Conservation (phyloP, 441 rosid species). For the Codiaeum variegatum region DNA sequence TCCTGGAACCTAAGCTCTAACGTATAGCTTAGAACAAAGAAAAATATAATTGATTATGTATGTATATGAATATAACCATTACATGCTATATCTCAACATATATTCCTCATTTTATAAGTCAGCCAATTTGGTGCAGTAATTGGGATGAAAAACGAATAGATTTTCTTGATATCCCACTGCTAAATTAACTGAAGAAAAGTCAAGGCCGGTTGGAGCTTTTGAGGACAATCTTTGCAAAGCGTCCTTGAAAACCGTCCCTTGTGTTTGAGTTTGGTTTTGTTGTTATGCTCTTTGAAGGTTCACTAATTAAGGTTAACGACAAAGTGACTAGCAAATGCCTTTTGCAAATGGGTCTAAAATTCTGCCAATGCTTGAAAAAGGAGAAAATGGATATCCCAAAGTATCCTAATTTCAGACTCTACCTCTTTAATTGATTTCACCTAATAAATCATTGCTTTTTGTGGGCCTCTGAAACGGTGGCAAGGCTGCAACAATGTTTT, state of each 20-base stretch:
- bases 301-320: neutral
- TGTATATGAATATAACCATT: too few relatives aligned
- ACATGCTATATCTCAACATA: too few relatives aligned
- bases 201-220: conserved; percentile 16
- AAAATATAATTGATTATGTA: too few relatives aligned
- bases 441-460: conserved; percentile 19
- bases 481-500: neutral
- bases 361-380: neutral
- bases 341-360: neutral
- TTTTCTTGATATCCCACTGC: neutral
- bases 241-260: neutral
- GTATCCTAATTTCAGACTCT: conserved; percentile 12
- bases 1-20: too few relatives aligned
- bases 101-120: too few relatives aligned
- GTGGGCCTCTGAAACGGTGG: conserved; percentile 29
- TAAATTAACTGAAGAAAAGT: conserved; percentile 4
- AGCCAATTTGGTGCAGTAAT: neutral
- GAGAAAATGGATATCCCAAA: conserved; percentile 24
- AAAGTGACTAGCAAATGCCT: neutral
- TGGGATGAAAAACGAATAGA: neutral
- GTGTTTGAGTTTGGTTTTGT: neutral
- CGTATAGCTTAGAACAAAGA: too few relatives aligned
- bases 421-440: conserved; percentile 29
- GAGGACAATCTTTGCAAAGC: conserved; percentile 7
- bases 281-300: neutral